Base-by-base conservation (phyloP, 805 yeast genomes). In the Yueomyces sinensis region DNA sequence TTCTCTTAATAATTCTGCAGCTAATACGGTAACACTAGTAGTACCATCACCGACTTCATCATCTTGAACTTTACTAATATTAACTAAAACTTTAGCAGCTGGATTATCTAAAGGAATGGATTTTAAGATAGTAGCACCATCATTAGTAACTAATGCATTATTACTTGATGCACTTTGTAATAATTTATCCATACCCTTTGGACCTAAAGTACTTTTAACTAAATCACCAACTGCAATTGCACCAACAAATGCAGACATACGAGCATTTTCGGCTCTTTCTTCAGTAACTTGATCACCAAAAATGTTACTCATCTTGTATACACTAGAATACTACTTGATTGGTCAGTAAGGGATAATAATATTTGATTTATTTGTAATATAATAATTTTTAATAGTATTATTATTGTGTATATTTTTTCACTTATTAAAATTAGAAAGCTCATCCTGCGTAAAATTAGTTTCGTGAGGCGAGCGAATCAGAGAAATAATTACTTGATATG, bases 11-110 rank as follows among this genome's bases (percentile, higher is more conserved):
- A 91, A 68, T 60, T 91, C 97, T 9, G 95, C 87, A 30, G 89
- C 76, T 38, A 89, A 63, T 11, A 91, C 82, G 0, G 96, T 86
- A 23, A 93, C 98, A 18, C 95, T 81, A 0, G 98, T 89, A 29
- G 99, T 91, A 46, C 99, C 99, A 54, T 91, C 97, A 40, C 97
- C 97, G 45, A 89, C 95, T 59, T 89, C 96, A 40, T 93, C 95
- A 58, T 91, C 99, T 65, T 91, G 99, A 16, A 93, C 89, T 57
- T 91, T 79, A 33, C 95, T 80, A 37, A 91, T 81, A 55, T 93
- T 94, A 23, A 93, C 98, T 44, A 91, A 66, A 37, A 89, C 89
- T 50, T 83, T 83, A 17, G 98, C 99, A 13, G 97, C 97, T 9
- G 97, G 97, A 50, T 91, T 89, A 54, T 87, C 95, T 45, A 91